Conservation (phyloP, 2,329 filamentous ascomycete genomes). For the Talaromyces sp. region DNA sequence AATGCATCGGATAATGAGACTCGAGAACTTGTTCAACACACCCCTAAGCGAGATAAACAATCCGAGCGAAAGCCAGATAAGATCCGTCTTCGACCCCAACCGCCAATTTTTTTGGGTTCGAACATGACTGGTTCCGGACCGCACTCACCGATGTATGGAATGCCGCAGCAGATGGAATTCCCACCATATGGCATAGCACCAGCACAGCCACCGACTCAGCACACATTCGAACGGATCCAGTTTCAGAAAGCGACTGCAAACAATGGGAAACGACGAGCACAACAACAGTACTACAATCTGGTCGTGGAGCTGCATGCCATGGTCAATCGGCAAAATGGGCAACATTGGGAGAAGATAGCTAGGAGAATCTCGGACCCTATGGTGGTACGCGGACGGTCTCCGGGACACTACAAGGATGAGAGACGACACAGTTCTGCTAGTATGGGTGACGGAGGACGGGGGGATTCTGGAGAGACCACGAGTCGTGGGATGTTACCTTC, state of each 20-base stretch:
- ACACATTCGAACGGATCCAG: slow-evolving; percentile 82
- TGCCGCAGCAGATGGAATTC: slow-evolving; percentile 31
- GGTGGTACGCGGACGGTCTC: slow-evolving; percentile 81
- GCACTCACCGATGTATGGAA: slow-evolving; percentile 7
- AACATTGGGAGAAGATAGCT: slow-evolving; percentile 68
- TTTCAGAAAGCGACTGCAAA: slow-evolving; percentile 94
- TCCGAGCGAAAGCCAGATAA: slow-evolving; percentile 72
- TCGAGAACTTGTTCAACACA: slow-evolving; percentile 85
- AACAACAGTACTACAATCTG: slow-evolving; percentile 91
- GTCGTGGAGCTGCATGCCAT: slow-evolving; percentile 79
- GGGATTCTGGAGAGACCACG: slow-evolving; percentile 38
- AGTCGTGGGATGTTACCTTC: slow-evolving; percentile 29
- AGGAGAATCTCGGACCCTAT: slow-evolving; percentile 72
- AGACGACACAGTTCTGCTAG: slow-evolving; percentile 66
- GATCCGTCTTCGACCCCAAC: slow-evolving; percentile 64
- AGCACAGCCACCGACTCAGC: slow-evolving; percentile 44
- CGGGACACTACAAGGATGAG: slow-evolving; percentile 74
- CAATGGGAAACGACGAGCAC: slow-evolving; percentile 84
- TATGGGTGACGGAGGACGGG: slow-evolving; percentile 62
- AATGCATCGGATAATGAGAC: slow-evolving; percentile 70
- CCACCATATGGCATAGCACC: slow-evolving; percentile 32
- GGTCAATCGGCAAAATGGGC: slow-evolving; percentile 38
- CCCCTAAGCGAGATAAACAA: slow-evolving; percentile 85
- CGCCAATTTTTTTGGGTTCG: slow-evolving; percentile 48
- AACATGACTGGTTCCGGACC: slow-evolving; percentile 21